These are phyloP conservation scores for Sporisorium graminicola DNA, from an alignment of 1,284 basidiomycete species.

Conservation along the genomic window DNA sequence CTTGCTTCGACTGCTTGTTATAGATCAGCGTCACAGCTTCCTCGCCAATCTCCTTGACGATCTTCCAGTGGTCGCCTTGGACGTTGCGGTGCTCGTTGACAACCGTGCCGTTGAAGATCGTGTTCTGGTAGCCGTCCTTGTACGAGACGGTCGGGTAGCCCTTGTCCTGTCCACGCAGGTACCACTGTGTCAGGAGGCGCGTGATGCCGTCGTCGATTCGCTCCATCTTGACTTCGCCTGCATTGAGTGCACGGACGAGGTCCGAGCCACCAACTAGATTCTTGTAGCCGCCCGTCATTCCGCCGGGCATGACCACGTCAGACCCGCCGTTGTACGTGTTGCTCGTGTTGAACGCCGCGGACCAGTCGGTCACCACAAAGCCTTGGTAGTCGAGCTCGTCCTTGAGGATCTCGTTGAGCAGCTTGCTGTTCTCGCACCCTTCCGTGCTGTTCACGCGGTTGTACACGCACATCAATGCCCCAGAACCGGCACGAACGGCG, in stretches of 20 bases:
- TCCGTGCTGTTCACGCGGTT: slow-evolving; percentile 25
- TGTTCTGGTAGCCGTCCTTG: slow-evolving; percentile 46
- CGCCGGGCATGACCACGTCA: slow-evolving; percentile 37
- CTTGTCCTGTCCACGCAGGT: slow-evolving; percentile 27
- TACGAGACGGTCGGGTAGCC: slow-evolving; percentile 40
- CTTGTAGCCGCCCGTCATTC: slow-evolving; percentile 40
- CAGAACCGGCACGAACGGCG: slow-evolving; percentile 43
- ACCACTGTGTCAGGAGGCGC: slow-evolving; percentile 42
- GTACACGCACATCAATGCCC: slow-evolving; percentile 45
- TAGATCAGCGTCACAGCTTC: slow-evolving; percentile 43
- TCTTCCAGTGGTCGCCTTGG: slow-evolving; percentile 43
- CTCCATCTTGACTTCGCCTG: slow-evolving; percentile 39
- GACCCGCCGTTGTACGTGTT: slow-evolving; percentile 45
- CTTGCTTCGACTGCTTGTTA: slow-evolving; percentile 50
- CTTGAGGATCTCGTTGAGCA: slow-evolving; percentile 51
- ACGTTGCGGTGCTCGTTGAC: slow-evolving; percentile 42
- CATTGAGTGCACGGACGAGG: slow-evolving; percentile 34
- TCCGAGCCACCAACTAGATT: slow-evolving; percentile 30
- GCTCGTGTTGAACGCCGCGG: slow-evolving; percentile 34
- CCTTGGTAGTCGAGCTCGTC: slow-evolving; percentile 48
- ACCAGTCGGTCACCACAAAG: slow-evolving; percentile 47
- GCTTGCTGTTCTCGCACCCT: slow-evolving; percentile 26
- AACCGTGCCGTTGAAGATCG: slow-evolving; percentile 41
- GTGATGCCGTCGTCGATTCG: slow-evolving; percentile 44
- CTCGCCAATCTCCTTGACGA: slow-evolving; percentile 36